phyloP scores from a whole-genome alignment of 139 green algal genomes.

The Auxenochlorella pyrenoidosa region DNA sequence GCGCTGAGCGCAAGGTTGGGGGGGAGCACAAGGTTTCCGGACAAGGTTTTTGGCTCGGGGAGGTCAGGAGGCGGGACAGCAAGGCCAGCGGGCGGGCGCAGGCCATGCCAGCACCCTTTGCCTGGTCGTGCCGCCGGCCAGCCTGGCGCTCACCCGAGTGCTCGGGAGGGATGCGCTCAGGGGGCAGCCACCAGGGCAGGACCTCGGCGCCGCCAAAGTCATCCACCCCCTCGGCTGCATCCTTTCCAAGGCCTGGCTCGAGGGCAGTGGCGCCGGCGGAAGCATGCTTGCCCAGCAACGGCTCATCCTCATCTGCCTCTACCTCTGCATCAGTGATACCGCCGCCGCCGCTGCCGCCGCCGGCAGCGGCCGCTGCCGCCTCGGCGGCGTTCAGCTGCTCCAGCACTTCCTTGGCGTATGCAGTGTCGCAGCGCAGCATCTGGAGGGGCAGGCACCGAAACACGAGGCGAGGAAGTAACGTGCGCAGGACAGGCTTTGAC shows the following conservation, averaged over 20 bases:
- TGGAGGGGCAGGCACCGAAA: neutral
- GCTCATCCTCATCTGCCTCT: no score
- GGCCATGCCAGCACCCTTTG: no score
- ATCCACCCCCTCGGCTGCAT: neutral
- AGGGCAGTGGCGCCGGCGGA: no score
- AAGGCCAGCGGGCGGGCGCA: neutral
- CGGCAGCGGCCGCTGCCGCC: neutral
- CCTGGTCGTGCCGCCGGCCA: no score
- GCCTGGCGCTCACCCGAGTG: neutral
- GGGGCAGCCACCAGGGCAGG: slow-evolving; percentile 17
- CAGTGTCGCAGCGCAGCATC: slow-evolving; percentile 2
- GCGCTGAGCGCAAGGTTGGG: no score
- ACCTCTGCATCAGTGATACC: neutral
- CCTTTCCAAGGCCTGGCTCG: no score
- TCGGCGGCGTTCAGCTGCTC: neutral
- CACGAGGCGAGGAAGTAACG: no score
- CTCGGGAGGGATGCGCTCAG: neutral
- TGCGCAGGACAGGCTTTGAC: no score
- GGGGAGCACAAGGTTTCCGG: no score
- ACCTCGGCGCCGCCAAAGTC: neutral
- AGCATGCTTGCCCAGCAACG: neutral
- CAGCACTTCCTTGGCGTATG: neutral
- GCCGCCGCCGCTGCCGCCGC: neutral
- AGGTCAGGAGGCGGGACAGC: no score
- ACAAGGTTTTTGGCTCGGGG: no score